Base-by-base conservation (phyloP, 1,284 basidiomycete genomes). In the Microbotryum intermedium region DNA sequence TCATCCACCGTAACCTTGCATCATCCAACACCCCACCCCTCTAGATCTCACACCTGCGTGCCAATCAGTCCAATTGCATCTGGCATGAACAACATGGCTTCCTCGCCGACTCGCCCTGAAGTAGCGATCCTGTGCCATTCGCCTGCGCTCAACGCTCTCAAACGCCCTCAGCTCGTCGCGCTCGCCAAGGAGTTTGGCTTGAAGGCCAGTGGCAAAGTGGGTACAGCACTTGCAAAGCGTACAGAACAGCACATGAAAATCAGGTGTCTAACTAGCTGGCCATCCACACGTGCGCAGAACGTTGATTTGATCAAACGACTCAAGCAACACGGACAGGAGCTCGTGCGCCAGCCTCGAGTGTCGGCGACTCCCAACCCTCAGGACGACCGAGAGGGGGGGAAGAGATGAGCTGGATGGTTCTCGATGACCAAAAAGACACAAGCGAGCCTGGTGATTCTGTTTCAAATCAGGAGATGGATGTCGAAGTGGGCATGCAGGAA, bases 201-300 rank as follows among this genome's bases (percentile, higher is more conserved):
- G 25, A 55, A 53, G 30, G 60, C 53, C 2, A 44, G 21, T 18
- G 64, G 64, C 28, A 65, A 65, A 57, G 62, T 64, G 43, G 16
- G 58, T 20, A n/a, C n/a, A 39, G 34, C 34, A 10, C 21, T 6
- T n/a, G 2, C 13, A 18, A 18, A 23, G 16, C 13, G 46, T 21
- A n/a, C 13, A 45, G 43, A 13, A 45, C n/a, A 45, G 43, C 43
- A 45, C 13, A 45, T 13, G 43, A 13, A 45, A 13, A 45, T n/a
- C 43, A n/a, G 43, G n/a, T 13, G 13, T 45, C 43, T 45, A 44
- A 44, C 43, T 11, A 11, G 11, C n/a, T n/a, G n/a, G n/a, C n/a
- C 25, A 8, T 6, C 21, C 25, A n/a, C 18, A 4, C 46, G 20
- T 13, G 11, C 25, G 28, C 59, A 64, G 63, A 65, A 62, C 28